Percentiles rank a stretch among this genome's conserved stretches.
Evolutionary conservation across 257 asterid species (phyloP).

Genomic region (Osmanthus fragrans): DNA sequence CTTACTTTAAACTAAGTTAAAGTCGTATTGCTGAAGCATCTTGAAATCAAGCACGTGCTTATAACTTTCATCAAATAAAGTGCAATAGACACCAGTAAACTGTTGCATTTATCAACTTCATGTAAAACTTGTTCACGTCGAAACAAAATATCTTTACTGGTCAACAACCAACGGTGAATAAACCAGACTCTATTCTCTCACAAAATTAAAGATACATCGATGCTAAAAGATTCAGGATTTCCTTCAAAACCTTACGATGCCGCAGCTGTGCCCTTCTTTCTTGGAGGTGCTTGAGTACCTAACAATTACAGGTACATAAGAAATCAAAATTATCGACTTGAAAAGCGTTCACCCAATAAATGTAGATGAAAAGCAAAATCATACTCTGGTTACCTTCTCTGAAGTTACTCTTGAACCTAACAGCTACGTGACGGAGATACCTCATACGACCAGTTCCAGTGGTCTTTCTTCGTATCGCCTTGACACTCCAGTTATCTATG

Average conservation of each 20-base stretch:
- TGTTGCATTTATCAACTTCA: not conserved
- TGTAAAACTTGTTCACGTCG: not conserved
- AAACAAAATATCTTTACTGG: not conserved
- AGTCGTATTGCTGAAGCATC: too few relatives aligned
- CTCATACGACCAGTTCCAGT: conserved; percentile 48
- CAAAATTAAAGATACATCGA: not conserved
- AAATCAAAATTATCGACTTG: not conserved
- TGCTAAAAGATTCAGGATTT: not conserved
- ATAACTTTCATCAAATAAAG: too few relatives aligned
- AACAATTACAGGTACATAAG: not conserved
- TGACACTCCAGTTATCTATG: conserved; percentile 47
- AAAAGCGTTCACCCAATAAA: not conserved
- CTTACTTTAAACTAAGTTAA: too few relatives aligned
- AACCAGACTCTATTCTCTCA: not conserved
- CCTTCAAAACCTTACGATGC: conserved; percentile 15
- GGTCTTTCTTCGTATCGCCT: conserved; percentile 46
- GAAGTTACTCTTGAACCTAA: conserved; percentile 41
- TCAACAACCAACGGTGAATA: not conserved
- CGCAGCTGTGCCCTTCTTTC: conserved; percentile 33
- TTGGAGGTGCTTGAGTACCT: conserved; percentile 45
- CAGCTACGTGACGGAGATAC: conserved; percentile 34
- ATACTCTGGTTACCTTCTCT: conserved; percentile 30
- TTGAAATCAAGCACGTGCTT: too few relatives aligned
- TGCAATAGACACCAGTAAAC: too few relatives aligned
- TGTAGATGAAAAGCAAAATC: not conserved